phyloP scores from a whole-genome alignment of 768 basidiomycete species.

The Scleroderma bovista region DNA sequence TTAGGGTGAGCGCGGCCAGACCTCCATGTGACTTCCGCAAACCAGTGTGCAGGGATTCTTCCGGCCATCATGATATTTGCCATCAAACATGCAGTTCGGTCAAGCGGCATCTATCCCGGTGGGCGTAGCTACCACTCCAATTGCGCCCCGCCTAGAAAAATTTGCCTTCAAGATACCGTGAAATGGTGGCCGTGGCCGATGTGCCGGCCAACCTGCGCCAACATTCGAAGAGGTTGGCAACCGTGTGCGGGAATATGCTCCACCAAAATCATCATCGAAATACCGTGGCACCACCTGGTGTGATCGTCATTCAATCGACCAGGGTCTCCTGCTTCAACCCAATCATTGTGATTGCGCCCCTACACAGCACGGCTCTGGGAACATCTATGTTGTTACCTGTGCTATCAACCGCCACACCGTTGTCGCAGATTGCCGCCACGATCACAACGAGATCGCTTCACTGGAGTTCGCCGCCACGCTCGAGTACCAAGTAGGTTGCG shows the following conservation, averaged over 20 bases:
- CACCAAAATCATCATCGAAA: too few relatives aligned
- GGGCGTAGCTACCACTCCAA: conserved; percentile 30
- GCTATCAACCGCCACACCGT: conserved; percentile 28
- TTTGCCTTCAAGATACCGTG: conserved; percentile 29
- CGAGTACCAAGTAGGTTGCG: conserved; percentile 30
- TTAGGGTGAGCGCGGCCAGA: conserved; percentile 5
- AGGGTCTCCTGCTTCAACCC: conserved; percentile 27
- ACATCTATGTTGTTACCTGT: conserved; percentile 34
- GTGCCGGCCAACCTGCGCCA: conserved; percentile 27
- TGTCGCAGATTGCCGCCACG: conserved; percentile 5
- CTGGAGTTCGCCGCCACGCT: conserved; percentile 24
- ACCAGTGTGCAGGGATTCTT: background rate
- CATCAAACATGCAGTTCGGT: conserved; percentile 30
- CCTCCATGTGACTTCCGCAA: background rate
- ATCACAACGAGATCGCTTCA: conserved; percentile 8
- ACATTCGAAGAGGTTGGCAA: conserved; percentile 36
- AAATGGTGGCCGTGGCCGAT: conserved; percentile 26
- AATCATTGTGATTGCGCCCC: conserved; percentile 38
- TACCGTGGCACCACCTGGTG: background rate
- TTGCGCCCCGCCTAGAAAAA: conserved; percentile 20
- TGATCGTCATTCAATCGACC: conserved; percentile 28
- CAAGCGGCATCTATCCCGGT: conserved; percentile 35
- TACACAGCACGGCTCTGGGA: conserved; percentile 25
- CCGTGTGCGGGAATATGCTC: conserved; percentile 34
- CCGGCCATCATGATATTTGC: conserved; percentile 22